Evolutionary conservation across 1,284 basidiomycete species (phyloP).

Genomic region (Apiotrichum gracile): DNA sequence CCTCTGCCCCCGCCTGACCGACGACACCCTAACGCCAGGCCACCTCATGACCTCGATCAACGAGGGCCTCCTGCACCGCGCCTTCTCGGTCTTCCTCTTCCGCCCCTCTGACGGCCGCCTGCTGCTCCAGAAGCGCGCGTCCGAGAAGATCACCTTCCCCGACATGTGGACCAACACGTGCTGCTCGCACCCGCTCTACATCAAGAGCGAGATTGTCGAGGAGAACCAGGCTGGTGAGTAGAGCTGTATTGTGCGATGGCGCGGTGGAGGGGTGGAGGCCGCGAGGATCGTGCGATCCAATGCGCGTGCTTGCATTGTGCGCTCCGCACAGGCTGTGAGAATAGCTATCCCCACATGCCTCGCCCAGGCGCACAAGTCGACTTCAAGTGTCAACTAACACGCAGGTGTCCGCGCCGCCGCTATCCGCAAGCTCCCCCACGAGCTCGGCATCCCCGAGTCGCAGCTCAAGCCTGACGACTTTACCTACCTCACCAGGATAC

Average conservation of each 20-base stretch:
- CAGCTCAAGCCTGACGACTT: constrained; percentile 74
- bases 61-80: constrained; percentile 90
- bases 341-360: too few relatives aligned
- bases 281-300: neutral
- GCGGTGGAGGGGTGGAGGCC: neutral
- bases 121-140: constrained; percentile 89
- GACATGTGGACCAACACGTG: constrained; percentile 99
- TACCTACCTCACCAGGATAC: constrained; percentile 92
- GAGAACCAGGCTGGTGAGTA: constrained; percentile 62
- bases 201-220: constrained; percentile 71
- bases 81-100: constrained; percentile 97
- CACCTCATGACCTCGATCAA: constrained; percentile 98
- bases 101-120: constrained; percentile 88
- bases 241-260: neutral
- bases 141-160: constrained; percentile 99
- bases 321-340: neutral
- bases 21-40: constrained; percentile 52
- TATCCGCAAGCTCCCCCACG: constrained; percentile 91
- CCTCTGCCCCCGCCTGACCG: neutral
- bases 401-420: constrained; percentile 73
- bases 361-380: too few relatives aligned
- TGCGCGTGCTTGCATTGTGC: neutral
- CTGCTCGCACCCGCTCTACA: constrained; percentile 85
- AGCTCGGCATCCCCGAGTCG: constrained; percentile 76
- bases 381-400: too few relatives aligned